Conservation (phyloP, 192 early-diverging fungal genomes). For the Geosiphon pyriformis region DNA sequence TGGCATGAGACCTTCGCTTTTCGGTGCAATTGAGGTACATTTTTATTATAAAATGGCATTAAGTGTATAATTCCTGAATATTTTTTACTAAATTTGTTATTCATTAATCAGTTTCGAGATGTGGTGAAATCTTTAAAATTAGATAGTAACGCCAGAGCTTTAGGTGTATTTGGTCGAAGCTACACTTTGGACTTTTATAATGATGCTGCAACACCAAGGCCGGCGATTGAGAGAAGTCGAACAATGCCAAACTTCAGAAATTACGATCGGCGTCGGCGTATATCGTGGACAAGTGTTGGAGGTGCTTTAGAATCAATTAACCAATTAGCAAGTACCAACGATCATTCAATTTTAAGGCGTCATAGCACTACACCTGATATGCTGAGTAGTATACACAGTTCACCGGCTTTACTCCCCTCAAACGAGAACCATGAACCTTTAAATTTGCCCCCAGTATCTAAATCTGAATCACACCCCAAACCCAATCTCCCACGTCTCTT, state of each 20-base stretch:
- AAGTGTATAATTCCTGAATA: not conserved
- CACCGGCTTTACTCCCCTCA: not conserved
- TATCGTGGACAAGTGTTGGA: not conserved
- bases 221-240: not conserved
- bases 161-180: constrained; percentile 16
- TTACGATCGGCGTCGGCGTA: not conserved
- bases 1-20: constrained; percentile 44
- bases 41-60: not conserved
- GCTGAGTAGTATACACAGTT: too few relatives aligned
- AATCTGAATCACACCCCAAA: not conserved
- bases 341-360: too few relatives aligned
- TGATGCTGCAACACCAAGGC: not conserved
- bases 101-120: constrained; percentile 33
- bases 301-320: not conserved
- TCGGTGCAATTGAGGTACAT: constrained; percentile 51
- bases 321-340: not conserved
- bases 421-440: not conserved
- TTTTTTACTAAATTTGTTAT: not conserved
- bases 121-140: constrained; percentile 33
- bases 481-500: not conserved
- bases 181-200: constrained; percentile 11
- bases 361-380: too few relatives aligned
- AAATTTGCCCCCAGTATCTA: not conserved
- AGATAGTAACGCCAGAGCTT: constrained; percentile 19
- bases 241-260: not conserved